phyloP scores from a whole-genome alignment of 345 rosid species.

The Euphorbia lathyris region DNA sequence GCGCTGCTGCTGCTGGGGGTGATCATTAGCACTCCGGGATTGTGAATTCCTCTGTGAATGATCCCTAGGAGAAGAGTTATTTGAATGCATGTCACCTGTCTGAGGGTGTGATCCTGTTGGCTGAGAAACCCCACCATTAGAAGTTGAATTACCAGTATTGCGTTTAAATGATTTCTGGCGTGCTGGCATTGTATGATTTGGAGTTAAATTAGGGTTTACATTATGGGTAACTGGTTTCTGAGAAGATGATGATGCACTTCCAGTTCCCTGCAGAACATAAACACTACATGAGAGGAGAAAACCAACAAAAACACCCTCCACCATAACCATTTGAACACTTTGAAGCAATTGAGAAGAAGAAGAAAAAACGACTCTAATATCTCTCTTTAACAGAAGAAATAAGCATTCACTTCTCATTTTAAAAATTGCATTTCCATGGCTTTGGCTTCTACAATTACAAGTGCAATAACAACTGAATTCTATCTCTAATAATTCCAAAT shows the following conservation, averaged over 20 bases:
- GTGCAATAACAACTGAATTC: background rate
- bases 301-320: background rate
- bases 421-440: background rate
- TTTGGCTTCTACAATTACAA: background rate
- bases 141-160: conserved; percentile 27
- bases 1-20: conserved; percentile 44
- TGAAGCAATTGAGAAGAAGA: background rate
- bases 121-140: conserved; percentile 42
- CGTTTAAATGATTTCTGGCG: conserved; percentile 49
- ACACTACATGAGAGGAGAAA: background rate
- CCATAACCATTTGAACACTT: background rate
- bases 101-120: conserved; percentile 35
- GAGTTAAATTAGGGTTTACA: conserved; percentile 32
- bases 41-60: conserved; percentile 52
- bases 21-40: conserved; percentile 50
- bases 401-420: background rate
- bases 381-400: background rate
- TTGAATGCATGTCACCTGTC: conserved; percentile 32
- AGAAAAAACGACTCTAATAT: background rate
- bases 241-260: conserved; percentile 24
- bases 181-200: conserved; percentile 29
- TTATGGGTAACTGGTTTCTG: conserved; percentile 36
- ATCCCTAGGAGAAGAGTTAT: conserved; percentile 52
- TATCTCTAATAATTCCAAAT: background rate
- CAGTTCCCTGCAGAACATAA: conserved; percentile 34